A percentile compares a stretch with the other conserved stretches of the same genome.
Evolutionary conservation across 2,329 filamentous ascomycete species (phyloP).

Genomic region (Fusarium sp.): DNA sequence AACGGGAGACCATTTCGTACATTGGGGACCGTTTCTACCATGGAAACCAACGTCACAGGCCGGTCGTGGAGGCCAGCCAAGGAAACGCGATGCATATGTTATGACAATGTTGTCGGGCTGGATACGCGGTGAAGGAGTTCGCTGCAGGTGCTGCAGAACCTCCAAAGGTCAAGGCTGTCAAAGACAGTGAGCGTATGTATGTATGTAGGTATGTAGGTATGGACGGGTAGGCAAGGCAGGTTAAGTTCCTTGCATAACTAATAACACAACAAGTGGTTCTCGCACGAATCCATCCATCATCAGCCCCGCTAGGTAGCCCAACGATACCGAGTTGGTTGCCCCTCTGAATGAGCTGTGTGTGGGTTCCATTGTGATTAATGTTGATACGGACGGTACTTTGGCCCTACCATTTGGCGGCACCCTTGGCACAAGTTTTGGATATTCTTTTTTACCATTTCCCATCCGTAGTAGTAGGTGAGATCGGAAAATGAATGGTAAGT

Average conservation of each 20-base stretch:
- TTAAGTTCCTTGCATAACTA: conserved; percentile 33
- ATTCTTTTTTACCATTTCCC: background rate
- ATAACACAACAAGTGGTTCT: conserved; percentile 10
- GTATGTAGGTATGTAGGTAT: conserved; percentile 14
- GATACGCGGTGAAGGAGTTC: conserved; percentile 4
- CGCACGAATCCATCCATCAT: conserved; percentile 4
- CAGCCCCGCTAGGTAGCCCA: conserved; percentile 16
- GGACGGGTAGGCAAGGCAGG: conserved; percentile 32
- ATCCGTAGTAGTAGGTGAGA: background rate
- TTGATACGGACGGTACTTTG: conserved; percentile 14
- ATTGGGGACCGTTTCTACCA: conserved; percentile 7
- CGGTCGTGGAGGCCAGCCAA: conserved; percentile 22
- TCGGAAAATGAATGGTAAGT: conserved; percentile 1
- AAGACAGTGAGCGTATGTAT: background rate
- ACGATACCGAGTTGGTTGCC: conserved; percentile 25
- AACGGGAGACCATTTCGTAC: conserved; percentile 8
- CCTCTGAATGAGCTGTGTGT: conserved; percentile 11
- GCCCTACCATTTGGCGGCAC: conserved; percentile 8
- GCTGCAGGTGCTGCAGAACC: conserved; percentile 11
- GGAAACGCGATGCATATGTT: conserved; percentile 5
- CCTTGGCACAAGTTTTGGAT: background rate
- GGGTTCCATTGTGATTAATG: conserved; percentile 9
- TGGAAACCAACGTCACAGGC: conserved; percentile 35
- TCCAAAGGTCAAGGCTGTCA: background rate
- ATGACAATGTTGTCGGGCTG: background rate